These are phyloP conservation scores for Termitomyces sp. DNA, from an alignment of 768 basidiomycete genomes.

Conservation along the genomic window DNA sequence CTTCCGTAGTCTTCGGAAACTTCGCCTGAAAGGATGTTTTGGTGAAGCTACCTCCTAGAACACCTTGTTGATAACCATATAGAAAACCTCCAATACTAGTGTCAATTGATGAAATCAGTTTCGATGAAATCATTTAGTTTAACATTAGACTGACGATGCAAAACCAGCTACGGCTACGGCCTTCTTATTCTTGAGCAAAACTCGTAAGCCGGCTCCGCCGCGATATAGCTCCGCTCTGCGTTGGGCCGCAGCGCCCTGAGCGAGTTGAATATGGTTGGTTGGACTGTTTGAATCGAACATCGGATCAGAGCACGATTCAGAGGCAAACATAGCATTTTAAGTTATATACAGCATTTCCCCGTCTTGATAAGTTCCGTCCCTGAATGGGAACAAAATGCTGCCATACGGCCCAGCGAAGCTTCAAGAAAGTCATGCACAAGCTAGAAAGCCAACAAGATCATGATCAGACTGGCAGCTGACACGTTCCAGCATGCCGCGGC, in stretches of 20 bases:
- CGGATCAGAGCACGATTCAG: background rate
- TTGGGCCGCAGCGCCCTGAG: constrained; percentile 13
- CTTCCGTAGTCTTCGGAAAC: constrained; percentile 11
- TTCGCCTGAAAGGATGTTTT: constrained; percentile 10
- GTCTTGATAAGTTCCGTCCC: background rate
- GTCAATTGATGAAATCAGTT: background rate
- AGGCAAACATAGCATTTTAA: background rate
- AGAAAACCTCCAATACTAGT: constrained; percentile 14
- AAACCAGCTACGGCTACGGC: constrained; percentile 12
- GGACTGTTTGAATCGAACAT: background rate
- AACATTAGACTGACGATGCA: constrained; percentile 11
- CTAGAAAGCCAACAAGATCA: no score
- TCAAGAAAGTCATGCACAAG: no score
- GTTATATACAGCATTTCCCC: background rate
- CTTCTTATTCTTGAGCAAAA: constrained; percentile 11
- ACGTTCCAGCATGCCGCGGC: no score
- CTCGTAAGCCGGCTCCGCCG: constrained; percentile 5
- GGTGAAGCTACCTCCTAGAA: constrained; percentile 14
- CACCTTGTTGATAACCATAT: constrained; percentile 16
- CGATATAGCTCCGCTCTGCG: constrained; percentile 10
- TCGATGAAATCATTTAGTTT: background rate
- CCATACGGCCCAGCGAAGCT: no score
- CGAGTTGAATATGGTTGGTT: background rate
- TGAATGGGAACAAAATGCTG: no score
- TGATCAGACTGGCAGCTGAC: no score